These are phyloP conservation scores for Biscutella laevigata DNA, from an alignment of 441 rosid species.

Conservation along the genomic window DNA sequence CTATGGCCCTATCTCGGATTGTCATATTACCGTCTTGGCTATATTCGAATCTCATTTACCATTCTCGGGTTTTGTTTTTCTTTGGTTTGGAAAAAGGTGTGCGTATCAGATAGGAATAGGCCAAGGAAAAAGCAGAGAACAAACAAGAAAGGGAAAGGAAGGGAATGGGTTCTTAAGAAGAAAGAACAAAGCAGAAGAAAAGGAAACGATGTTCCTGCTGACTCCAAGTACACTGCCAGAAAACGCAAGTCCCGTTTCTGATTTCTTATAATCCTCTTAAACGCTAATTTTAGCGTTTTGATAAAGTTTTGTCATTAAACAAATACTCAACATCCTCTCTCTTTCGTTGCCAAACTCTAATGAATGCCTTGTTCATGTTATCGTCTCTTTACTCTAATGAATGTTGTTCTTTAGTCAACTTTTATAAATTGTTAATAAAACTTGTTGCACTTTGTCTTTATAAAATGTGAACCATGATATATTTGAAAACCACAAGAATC, in stretches of 20 bases:
- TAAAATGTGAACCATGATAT: no score
- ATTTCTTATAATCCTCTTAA: constrained; percentile 4
- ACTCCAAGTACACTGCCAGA: constrained; percentile 71
- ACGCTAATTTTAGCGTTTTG: not conserved
- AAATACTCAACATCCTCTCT: not conserved
- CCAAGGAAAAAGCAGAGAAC: constrained; percentile 71
- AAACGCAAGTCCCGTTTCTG: constrained; percentile 74
- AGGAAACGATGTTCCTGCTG: constrained; percentile 65
- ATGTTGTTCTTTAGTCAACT: no score
- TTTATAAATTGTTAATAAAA: no score
- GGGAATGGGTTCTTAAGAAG: constrained; percentile 75
- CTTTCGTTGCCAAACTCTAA: not conserved
- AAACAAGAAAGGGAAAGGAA: constrained; percentile 53
- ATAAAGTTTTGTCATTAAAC: not conserved
- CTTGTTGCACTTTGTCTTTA: no score
- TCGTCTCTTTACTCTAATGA: no score
- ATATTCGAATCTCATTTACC: not conserved
- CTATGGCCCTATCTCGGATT: not conserved
- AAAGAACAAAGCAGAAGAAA: constrained; percentile 82
- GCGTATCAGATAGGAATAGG: constrained; percentile 60
- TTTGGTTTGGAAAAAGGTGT: constrained; percentile 29
- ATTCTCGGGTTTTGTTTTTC: not conserved
- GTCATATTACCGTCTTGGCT: not conserved
- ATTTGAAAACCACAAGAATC: no score
- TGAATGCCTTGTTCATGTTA: no score